Evolutionary conservation across 2,329 filamentous ascomycete species (phyloP).

Genomic region (Colletotrichum lupini): DNA sequence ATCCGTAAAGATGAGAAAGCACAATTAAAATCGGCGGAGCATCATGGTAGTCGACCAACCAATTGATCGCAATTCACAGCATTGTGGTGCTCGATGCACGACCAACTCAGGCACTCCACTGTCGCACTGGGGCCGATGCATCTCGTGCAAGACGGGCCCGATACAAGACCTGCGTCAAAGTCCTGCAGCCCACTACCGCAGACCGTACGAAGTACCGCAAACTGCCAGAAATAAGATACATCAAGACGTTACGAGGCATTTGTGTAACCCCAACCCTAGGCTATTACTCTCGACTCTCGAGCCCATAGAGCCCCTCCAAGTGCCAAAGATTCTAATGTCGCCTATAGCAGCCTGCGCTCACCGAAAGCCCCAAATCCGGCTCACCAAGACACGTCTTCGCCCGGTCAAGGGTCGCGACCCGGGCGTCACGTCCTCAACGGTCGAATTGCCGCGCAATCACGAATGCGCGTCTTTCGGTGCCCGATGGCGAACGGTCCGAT

Average conservation of each 20-base stretch:
- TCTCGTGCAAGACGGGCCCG: constrained; percentile 27
- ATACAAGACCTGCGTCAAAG: constrained; percentile 29
- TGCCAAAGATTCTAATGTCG: neutral
- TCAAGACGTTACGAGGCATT: neutral
- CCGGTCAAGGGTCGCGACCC: constrained; percentile 7
- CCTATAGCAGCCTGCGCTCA: constrained; percentile 12
- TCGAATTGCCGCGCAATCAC: constrained; percentile 1
- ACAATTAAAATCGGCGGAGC: neutral
- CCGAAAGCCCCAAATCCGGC: neutral
- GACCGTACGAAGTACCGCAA: neutral
- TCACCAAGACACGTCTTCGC: constrained; percentile 16
- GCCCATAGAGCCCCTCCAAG: neutral
- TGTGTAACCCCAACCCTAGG: constrained; percentile 26
- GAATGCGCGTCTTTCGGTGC: constrained; percentile 6
- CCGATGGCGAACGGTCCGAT: constrained; percentile 15
- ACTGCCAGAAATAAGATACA: neutral
- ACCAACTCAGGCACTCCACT: constrained; percentile 26
- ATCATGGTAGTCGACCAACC: neutral
- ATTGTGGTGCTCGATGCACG: constrained; percentile 24
- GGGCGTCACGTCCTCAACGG: neutral
- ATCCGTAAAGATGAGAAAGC: neutral
- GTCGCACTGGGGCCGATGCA: constrained; percentile 6
- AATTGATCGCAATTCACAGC: constrained; percentile 9
- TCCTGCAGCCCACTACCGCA: constrained; percentile 7
- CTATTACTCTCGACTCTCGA: neutral